Conservation (phyloP, 306 rosid species). For the Abrus pulchellus region DNA sequence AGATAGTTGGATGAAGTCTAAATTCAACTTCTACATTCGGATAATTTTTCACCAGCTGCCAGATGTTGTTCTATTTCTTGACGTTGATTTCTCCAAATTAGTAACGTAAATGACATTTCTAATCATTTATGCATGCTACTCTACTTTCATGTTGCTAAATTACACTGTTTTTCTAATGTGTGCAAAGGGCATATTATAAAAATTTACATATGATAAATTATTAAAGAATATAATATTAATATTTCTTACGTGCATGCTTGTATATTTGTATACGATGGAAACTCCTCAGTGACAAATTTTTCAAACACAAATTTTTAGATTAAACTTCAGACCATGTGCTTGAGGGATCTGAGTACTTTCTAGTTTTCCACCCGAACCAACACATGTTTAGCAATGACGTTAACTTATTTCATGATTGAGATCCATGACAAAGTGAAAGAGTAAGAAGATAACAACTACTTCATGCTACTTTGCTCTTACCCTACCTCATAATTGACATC, state of each 20-base stretch:
- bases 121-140: background rate
- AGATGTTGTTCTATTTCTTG: background rate
- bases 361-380: background rate
- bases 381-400: background rate
- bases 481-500: constrained; percentile 40
- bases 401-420: constrained; percentile 14
- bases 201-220: no score
- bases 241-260: no score
- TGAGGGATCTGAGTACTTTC: background rate
- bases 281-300: no score
- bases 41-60: background rate
- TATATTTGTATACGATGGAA: no score
- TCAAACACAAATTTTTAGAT: no score
- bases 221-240: no score
- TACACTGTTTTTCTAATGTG: no score
- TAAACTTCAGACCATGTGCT: no score
- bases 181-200: no score
- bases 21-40: background rate
- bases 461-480: constrained; percentile 31
- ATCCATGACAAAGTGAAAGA: background rate
- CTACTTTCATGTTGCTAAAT: background rate
- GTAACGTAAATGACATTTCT: background rate
- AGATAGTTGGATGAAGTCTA: background rate
- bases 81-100: background rate
- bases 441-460: constrained; percentile 14